Base-by-base conservation (phyloP, 768 basidiomycete species). In the Suillus bovinus region DNA sequence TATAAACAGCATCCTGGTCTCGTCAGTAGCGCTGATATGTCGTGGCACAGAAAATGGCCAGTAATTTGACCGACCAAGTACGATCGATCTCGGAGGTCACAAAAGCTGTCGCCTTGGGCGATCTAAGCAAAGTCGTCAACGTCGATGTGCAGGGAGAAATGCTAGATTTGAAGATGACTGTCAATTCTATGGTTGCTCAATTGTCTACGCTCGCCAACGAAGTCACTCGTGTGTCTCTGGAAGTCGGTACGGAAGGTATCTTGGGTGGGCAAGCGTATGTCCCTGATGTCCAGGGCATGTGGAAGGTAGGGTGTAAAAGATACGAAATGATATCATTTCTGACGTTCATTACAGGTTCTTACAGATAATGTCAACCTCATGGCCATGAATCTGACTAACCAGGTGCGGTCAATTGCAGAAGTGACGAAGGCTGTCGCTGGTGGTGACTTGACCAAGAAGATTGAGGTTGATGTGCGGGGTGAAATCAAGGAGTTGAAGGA, bases 121-220 rank as follows among this genome's bases (percentile, higher is more conserved):
- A 96, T 73, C 76, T 97, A 53, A 84, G 82, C 67, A 88, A 91
- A 71, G 86, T 87, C 31, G 94, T 96, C 71, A 86, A 93, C 64
- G 94, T 96, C 61, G 92, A 96, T 68, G 95, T 95, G 16, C 90
- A 94, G 68, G 95, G 95, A 50, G 96, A 98, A 78, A 95, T 98
- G 86, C 83, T 94, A 17, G 90, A 91, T 68, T 76, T 91, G 71
- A 91, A 91, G 79, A 82, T 86, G 67, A 91, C 89, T 0, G 88
- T 92, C 67, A 92, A 91, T 71, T 83, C 82, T 63, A 92, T 91
- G 90, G 88, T 89, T 61, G 80, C 80, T 24, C 88, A 90, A 69
- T 73, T 93, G 38, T 87, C 83, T 24, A 90, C 87, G 0, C 78
- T 93, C 5, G 90, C 88, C 2, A 88, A 86, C 55, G 90, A 93